phyloP scores from a whole-genome alignment of 306 rosid genomes.

The cucumber (Cucumis sativus) region DNA sequence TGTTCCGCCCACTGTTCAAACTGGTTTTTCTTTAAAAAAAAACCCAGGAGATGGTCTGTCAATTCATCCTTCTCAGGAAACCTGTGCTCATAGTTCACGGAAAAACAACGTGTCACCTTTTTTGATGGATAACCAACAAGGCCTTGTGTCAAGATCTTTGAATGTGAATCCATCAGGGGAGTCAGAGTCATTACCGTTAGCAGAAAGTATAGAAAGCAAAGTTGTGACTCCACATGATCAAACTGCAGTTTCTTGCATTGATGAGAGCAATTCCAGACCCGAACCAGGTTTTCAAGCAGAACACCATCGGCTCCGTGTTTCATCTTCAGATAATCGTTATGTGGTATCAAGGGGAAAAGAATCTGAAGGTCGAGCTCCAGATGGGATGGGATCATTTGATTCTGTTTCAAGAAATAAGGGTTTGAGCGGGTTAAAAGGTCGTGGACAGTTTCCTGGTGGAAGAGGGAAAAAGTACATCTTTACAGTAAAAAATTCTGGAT shows the following conservation, averaged over 20 bases:
- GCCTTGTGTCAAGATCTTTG: slow-evolving; percentile 27
- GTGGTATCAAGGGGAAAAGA: slow-evolving; percentile 26
- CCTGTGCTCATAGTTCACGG: slow-evolving; percentile 25
- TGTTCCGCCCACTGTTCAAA: slow-evolving; percentile 55
- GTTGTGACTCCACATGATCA: slow-evolving; percentile 32
- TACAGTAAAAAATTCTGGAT: slow-evolving; percentile 51
- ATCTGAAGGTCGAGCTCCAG: slow-evolving; percentile 29
- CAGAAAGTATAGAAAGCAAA: slow-evolving; percentile 27
- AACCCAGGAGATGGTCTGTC: slow-evolving; percentile 40
- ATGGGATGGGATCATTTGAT: slow-evolving; percentile 25
- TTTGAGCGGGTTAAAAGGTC: slow-evolving; percentile 32
- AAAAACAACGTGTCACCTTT: slow-evolving; percentile 28
- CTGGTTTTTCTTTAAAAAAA: slow-evolving; percentile 44
- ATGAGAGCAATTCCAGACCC: slow-evolving; percentile 26
- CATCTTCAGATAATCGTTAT: slow-evolving; percentile 22
- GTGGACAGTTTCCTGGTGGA: slow-evolving; percentile 36
- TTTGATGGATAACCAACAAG: slow-evolving; percentile 35
- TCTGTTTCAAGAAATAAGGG: slow-evolving; percentile 35
- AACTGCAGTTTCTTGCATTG: slow-evolving; percentile 22
- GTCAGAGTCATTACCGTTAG: slow-evolving; percentile 14
- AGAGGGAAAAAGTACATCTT: slow-evolving; percentile 60
- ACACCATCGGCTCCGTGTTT: slow-evolving; percentile 27
- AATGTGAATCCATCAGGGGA: slow-evolving; percentile 25
- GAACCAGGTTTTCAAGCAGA: slow-evolving; percentile 27
- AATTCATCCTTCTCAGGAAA: slow-evolving; percentile 41